phyloP scores from a whole-genome alignment of 2,329 filamentous ascomycete species.

The Colletotrichum lupini region DNA sequence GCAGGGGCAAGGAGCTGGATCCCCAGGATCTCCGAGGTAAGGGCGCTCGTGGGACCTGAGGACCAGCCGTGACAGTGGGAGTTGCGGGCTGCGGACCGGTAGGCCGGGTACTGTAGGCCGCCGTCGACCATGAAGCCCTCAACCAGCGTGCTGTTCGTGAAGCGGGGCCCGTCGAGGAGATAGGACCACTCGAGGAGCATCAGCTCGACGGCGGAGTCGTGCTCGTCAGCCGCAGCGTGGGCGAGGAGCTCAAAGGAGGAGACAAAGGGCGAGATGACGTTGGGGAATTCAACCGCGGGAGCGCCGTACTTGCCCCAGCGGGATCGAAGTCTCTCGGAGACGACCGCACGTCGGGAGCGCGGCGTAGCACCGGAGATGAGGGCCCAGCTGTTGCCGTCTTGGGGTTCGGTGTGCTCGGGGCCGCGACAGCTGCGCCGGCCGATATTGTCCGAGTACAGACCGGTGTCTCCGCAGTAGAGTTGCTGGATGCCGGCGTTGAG shows the following conservation, averaged over 20 bases:
- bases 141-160: constrained; percentile 55
- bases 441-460: constrained; percentile 59
- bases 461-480: constrained; percentile 38
- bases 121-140: constrained; percentile 54
- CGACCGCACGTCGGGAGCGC: constrained; percentile 30
- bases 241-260: constrained; percentile 47
- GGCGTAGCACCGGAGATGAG: constrained; percentile 44
- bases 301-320: constrained; percentile 59
- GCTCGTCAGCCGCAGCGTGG: constrained; percentile 50
- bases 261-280: constrained; percentile 50
- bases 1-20: constrained; percentile 42
- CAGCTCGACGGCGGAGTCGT: constrained; percentile 52
- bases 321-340: constrained; percentile 50
- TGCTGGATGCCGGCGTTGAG: constrained; percentile 39
- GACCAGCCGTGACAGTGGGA: constrained; percentile 51
- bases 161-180: constrained; percentile 49
- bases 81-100: constrained; percentile 43
- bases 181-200: constrained; percentile 53
- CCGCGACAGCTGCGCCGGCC: constrained; percentile 46
- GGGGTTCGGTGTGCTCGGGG: constrained; percentile 55
- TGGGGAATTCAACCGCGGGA: constrained; percentile 52
- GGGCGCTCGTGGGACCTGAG: constrained; percentile 46
- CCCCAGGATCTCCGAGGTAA: constrained; percentile 44
- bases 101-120: constrained; percentile 46
- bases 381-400: constrained; percentile 62